Conservation (phyloP, 129 eudicot genomes). For the Lactuca sativa region DNA sequence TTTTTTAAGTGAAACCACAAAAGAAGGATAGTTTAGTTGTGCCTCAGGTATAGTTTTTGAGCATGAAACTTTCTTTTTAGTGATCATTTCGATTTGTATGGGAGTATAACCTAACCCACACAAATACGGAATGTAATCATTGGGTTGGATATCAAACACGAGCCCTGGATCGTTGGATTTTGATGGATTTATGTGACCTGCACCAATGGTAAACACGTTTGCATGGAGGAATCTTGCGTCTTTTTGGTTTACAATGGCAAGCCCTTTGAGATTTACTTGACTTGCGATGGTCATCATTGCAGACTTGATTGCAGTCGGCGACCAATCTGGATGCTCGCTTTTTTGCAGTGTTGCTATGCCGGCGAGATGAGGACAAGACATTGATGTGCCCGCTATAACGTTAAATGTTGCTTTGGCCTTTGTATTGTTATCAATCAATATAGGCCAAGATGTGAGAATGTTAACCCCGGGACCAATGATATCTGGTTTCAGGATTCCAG, state of each 20-base stretch:
- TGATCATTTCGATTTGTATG: background rate
- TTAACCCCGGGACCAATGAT: background rate
- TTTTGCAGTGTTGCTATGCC: background rate
- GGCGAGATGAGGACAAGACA: background rate
- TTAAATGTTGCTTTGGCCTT: background rate
- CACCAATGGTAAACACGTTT: background rate
- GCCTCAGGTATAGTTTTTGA: background rate
- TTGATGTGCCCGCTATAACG: background rate
- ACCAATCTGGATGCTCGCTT: background rate
- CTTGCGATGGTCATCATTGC: background rate
- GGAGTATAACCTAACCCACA: background rate
- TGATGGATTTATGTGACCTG: background rate
- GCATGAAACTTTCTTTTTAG: background rate
- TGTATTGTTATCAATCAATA: background rate
- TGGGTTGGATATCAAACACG: background rate
- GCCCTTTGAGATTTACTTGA: background rate
- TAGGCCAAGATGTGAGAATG: background rate
- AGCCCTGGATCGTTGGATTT: background rate
- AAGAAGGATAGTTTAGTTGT: background rate
- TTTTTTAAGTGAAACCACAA: background rate
- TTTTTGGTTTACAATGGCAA: background rate
- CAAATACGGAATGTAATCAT: background rate
- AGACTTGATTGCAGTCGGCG: background rate
- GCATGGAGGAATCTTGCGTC: background rate
- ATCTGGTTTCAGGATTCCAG: background rate